phyloP scores from a whole-genome alignment of 75 land plant species.

The Chamaecyparis obtusa region DNA sequence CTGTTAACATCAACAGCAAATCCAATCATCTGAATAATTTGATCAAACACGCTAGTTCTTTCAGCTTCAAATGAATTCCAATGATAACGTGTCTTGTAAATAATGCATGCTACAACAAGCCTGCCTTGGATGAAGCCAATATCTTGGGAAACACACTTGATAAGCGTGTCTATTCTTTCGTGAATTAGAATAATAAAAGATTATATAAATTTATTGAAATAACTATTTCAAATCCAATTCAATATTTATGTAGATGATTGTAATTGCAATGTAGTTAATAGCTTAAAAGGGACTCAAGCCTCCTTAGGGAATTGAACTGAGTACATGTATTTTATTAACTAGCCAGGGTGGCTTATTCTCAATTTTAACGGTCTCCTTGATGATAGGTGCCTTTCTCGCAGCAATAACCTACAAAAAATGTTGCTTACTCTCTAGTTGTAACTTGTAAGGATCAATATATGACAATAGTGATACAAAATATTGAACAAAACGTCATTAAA shows the following conservation, averaged over 20 bases:
- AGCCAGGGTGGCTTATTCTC: constrained; percentile 43
- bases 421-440: background rate
- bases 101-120: constrained; percentile 89
- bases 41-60: too few species aligned
- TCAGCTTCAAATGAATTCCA: constrained; percentile 99
- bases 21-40: too few species aligned
- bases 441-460: background rate
- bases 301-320: background rate
- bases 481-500: too few species aligned
- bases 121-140: constrained; percentile 84
- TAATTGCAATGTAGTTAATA: background rate
- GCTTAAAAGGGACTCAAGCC: background rate
- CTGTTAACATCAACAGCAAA: too few species aligned
- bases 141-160: constrained; percentile 74
- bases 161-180: constrained; percentile 85
- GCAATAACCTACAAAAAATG: constrained; percentile 31
- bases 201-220: background rate
- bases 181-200: constrained; percentile 33
- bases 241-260: background rate
- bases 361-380: constrained; percentile 34
- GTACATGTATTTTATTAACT: constrained; percentile 37
- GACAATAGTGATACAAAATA: background rate
- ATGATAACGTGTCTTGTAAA: constrained; percentile 86
- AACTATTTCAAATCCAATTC: background rate
- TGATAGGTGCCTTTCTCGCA: constrained; percentile 27